Base-by-base conservation (phyloP, 768 basidiomycete species). In the Agrocybe praecox region DNA sequence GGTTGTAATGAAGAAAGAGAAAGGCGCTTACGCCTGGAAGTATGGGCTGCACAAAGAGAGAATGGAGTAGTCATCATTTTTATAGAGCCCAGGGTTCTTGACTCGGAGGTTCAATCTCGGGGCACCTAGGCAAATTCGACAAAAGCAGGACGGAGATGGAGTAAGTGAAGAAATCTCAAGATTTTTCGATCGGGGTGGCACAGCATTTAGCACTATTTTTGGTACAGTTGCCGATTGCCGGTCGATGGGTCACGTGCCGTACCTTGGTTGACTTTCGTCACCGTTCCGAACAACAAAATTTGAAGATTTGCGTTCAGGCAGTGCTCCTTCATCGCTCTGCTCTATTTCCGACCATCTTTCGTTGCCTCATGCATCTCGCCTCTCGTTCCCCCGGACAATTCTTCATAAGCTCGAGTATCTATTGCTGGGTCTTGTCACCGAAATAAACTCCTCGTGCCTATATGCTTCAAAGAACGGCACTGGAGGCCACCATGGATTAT, bases 21-120 rank as follows among this genome's bases (percentile, higher is more conserved):
- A 53, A 49, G 56, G 50, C 56, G 58, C 62, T 65, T 64, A 63
- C 61, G 69, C 62, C 67, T 66, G 61, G 64, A 67, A 74, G 74
- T 74, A 76, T 77, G 74, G 74, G 68, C 63, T 57, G 68, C 56
- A 60, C 60, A 60, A 53, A 47, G 49, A 45, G 55, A 36, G 55
- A 67, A 63, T 62, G 50, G 55, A 61, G 58, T 59, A 54, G 49
- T 42, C 23, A 57, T 42, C 72, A 70, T 75, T 76, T 40, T 69
- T 78, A 78, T 75, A 76, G 66, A 45, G 49, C 40, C 33, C 29
- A 34, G 14, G 17, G 46, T 10, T 24, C 18, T 29, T 64, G 66
- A 61, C 62, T 65, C 65, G 62, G 65, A 63, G 58, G 62, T 53
- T 59, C 45, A 57, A 58, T 59, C 53, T 63, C 62, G 62, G 65